Evolutionary conservation across 2,329 filamentous ascomycete genomes (phyloP).

Genomic region (Fusarium sublunatum): DNA sequence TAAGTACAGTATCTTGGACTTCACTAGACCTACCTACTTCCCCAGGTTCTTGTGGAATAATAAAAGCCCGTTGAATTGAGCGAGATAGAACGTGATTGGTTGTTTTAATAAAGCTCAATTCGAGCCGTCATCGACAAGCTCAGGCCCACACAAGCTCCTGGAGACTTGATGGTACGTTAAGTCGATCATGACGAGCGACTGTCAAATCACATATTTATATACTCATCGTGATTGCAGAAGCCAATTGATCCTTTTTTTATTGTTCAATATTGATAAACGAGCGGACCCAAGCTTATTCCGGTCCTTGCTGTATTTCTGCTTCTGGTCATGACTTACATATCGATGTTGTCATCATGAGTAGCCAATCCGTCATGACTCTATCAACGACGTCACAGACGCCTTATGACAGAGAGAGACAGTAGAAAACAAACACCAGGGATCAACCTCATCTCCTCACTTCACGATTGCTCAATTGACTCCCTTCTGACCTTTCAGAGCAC

Average conservation of each 20-base stretch:
- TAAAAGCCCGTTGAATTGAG: background rate
- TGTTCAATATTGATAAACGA: background rate
- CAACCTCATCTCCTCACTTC: background rate
- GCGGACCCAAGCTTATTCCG: constrained; percentile 17
- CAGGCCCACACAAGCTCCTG: constrained; percentile 13
- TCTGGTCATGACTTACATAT: constrained; percentile 26
- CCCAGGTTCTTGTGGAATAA: constrained; percentile 14
- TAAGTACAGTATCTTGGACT: too few species aligned
- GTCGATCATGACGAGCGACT: constrained; percentile 16
- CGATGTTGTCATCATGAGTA: constrained; percentile 43
- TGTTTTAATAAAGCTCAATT: background rate
- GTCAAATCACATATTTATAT: constrained; percentile 17
- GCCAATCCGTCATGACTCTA: constrained; percentile 33
- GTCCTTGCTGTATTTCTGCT: constrained; percentile 18
- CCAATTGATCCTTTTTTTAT: constrained; percentile 1
- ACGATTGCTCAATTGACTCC: constrained; percentile 13
- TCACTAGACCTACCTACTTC: too few species aligned
- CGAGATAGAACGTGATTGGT: background rate
- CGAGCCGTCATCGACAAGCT: constrained; percentile 31
- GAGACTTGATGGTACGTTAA: constrained; percentile 6
- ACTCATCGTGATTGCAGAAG: constrained; percentile 5
- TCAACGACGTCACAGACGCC: constrained; percentile 38
- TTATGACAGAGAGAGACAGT: constrained; percentile 5
- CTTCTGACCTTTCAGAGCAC: background rate
- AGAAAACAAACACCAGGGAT: constrained; percentile 14